Base-by-base conservation (phyloP, 345 rosid genomes). In the Ceriops decandra region DNA sequence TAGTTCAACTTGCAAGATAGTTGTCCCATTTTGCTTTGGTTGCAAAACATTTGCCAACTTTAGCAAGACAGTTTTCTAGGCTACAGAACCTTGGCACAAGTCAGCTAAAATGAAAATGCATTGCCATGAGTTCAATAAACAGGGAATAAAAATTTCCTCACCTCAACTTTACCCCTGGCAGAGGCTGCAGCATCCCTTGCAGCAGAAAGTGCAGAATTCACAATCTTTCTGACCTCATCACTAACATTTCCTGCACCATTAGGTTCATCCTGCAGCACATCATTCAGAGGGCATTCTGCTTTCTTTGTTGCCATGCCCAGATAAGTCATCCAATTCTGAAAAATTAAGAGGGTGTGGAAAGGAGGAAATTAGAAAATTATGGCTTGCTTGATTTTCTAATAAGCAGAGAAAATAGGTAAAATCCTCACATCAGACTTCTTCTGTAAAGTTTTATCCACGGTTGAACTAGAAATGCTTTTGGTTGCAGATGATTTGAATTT, bases 191-290 rank as follows among this genome's bases (percentile, higher is more conserved):
- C 95, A 67, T 85, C 88, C 84, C 76, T 86, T 36, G 89, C 92
- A 1, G 98, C 98, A 69, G 91, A 83, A 32, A 93, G 83, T 64
- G 97, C 98, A 61, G 97, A 92, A n/a, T 93, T 88, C 21, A 96
- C 96, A 68, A 87, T 60, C 71, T 65, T 85, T 83, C 78, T 89
- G 67, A 92, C 83, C 70, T 89, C 90, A 66, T 86, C 95, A 70
- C 77, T 72, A 36, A 65, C 73, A 75, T 61, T 79, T 71, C 75
- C 81, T 51, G 67, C 42, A 31, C 31, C 58, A 70, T 20, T 42
- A 33, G 70, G 28, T 64, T 16, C 61, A 38, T 65, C 72, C 60
- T 61, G 77, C 11, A 28, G 68, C 51, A 26, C 61, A 52, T 69
- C 72, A 31, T 67, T 49, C 24, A 15, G 69, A 33, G 68, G 6